Evolutionary conservation across 2,329 filamentous ascomycete genomes (phyloP).

Genomic region (Cadophora luteo-olivacea): DNA sequence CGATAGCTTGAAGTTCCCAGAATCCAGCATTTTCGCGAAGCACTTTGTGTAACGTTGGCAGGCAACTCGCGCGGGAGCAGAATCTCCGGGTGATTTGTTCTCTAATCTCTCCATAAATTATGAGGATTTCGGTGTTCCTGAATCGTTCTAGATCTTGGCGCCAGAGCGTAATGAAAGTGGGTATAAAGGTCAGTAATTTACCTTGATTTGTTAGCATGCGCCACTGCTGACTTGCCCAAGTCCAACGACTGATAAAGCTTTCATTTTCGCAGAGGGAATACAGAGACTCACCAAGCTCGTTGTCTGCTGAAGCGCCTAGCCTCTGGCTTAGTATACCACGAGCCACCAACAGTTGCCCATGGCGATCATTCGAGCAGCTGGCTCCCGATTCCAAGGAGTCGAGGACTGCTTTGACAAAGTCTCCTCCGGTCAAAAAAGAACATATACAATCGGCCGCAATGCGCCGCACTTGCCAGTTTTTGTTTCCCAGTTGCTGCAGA

Average conservation of each 20-base stretch:
- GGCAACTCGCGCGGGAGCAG: background rate
- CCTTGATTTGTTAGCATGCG: background rate
- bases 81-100: background rate
- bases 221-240: background rate
- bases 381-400: constrained; percentile 36
- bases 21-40: background rate
- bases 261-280: background rate
- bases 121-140: background rate
- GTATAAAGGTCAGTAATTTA: background rate
- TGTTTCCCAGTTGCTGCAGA: constrained; percentile 67
- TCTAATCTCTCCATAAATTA: background rate
- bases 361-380: constrained; percentile 58
- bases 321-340: constrained; percentile 49
- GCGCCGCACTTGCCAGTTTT: constrained; percentile 81
- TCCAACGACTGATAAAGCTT: background rate
- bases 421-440: constrained; percentile 61
- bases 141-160: background rate
- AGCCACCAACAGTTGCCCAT: constrained; percentile 63
- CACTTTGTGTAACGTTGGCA: background rate
- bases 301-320: background rate
- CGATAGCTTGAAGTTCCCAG: background rate
- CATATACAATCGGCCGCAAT: constrained; percentile 78
- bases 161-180: background rate
- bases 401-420: constrained; percentile 55
- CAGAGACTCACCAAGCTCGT: background rate